These are phyloP conservation scores for Cladophialophora psammophila DNA, from an alignment of 2,329 filamentous ascomycete species.

Conservation along the genomic window DNA sequence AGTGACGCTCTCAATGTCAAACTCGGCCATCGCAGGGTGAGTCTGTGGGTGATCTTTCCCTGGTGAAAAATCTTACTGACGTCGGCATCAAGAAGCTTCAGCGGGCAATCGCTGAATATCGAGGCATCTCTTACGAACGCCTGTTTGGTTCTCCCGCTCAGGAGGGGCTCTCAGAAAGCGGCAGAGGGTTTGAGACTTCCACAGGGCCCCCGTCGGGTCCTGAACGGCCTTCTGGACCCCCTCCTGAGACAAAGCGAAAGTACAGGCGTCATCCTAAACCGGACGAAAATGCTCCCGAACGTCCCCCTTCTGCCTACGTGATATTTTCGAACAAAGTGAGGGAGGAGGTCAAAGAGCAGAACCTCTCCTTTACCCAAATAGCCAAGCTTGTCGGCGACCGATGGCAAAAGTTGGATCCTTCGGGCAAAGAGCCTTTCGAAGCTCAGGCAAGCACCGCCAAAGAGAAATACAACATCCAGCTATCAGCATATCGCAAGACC, in stretches of 20 bases:
- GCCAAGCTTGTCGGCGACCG: slow-evolving; percentile 82
- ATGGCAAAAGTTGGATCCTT: slow-evolving; percentile 74
- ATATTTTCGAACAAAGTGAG: slow-evolving; percentile 81
- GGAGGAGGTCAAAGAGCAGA: slow-evolving; percentile 77
- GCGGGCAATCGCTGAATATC: slow-evolving; percentile 76
- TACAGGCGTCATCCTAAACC: slow-evolving; percentile 58
- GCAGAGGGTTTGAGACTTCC: slow-evolving; percentile 48
- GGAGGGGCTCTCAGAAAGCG: slow-evolving; percentile 48
- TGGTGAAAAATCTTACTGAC: slow-evolving; percentile 12
- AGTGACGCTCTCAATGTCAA: slow-evolving; percentile 79
- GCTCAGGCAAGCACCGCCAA: slow-evolving; percentile 75
- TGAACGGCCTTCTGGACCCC: slow-evolving; percentile 26
- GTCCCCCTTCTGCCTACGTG: slow-evolving; percentile 82
- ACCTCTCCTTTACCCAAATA: slow-evolving; percentile 81
- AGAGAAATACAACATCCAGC: slow-evolving; percentile 76
- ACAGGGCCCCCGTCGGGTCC: slow-evolving; percentile 12
- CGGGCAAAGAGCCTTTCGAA: slow-evolving; percentile 76
- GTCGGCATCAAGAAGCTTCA: slow-evolving; percentile 73
- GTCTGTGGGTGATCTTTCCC: slow-evolving; percentile 41
- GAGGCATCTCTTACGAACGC: slow-evolving; percentile 65
- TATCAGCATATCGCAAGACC: slow-evolving; percentile 80
- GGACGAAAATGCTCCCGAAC: slow-evolving; percentile 80
- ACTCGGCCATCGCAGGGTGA: slow-evolving; percentile 79
- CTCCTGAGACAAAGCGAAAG: slow-evolving; percentile 40
- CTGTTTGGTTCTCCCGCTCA: slow-evolving; percentile 44